These are phyloP conservation scores for Didymella pomorum DNA, from an alignment of 2,329 filamentous ascomycete species.

Conservation along the genomic window DNA sequence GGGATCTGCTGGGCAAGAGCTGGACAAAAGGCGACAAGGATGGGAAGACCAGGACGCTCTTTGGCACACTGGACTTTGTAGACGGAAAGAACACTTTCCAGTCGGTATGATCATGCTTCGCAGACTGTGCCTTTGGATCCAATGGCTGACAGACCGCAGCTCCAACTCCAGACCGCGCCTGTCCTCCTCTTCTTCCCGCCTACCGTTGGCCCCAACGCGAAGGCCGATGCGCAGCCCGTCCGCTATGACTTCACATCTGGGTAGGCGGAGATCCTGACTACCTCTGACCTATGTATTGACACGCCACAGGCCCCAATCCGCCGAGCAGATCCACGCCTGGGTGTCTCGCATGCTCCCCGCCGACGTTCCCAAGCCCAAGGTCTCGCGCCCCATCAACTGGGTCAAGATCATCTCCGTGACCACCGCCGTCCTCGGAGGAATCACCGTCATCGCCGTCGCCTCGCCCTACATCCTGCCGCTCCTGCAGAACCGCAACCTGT, in stretches of 20 bases:
- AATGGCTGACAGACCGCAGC: constrained; percentile 61
- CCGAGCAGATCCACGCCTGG: constrained; percentile 82
- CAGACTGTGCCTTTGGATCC: background rate
- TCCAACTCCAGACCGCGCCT: constrained; percentile 92
- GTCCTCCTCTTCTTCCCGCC: constrained; percentile 88
- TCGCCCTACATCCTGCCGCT: constrained; percentile 83
- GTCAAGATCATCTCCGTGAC: constrained; percentile 73
- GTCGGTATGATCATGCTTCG: constrained; percentile 66
- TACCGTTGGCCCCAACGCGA: constrained; percentile 81
- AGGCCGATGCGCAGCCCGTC: constrained; percentile 70
- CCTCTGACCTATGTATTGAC: constrained; percentile 1
- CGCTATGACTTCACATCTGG: constrained; percentile 86
- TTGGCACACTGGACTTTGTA: constrained; percentile 85
- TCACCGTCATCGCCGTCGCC: constrained; percentile 74
- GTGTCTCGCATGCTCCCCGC: constrained; percentile 76
- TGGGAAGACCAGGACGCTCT: constrained; percentile 75
- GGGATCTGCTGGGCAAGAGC: constrained; percentile 83
- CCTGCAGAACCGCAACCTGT: constrained; percentile 88
- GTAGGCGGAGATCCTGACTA: constrained; percentile 59
- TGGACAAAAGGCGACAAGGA: constrained; percentile 87
- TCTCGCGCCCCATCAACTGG: constrained; percentile 89
- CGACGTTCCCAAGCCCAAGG: constrained; percentile 72
- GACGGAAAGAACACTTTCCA: constrained; percentile 87
- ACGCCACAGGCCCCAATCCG: constrained; percentile 68
- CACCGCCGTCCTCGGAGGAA: constrained; percentile 72